phyloP scores from a whole-genome alignment of 1,284 basidiomycete genomes.

The Pseudozyma hubeiensis region DNA sequence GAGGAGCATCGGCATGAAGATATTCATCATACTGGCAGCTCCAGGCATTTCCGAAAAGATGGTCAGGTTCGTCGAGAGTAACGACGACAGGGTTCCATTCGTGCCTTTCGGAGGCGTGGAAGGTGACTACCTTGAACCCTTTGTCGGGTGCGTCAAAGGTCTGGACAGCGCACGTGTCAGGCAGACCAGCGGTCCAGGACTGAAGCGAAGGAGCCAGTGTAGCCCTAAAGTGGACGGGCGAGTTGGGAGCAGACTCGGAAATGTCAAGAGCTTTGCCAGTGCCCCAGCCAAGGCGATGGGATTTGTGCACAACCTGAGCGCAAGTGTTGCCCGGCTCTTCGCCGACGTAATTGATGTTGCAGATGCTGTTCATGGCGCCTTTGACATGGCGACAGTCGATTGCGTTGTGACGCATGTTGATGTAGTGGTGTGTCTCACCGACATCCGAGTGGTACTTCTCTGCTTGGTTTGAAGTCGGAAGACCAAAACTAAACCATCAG shows the following conservation, averaged over 20 bases:
- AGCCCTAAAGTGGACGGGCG: conserved; percentile 5
- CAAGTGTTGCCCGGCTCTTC: conserved; percentile 6
- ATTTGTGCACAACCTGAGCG: conserved; percentile 11
- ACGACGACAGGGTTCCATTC: conserved; percentile 4
- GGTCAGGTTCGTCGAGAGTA: conserved; percentile 5
- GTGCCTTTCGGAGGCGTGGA: conserved; percentile 1
- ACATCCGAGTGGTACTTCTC: background rate
- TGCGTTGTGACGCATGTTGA: conserved; percentile 13
- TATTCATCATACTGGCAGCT: background rate
- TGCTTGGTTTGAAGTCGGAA: background rate
- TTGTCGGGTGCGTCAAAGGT: background rate
- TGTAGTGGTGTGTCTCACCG: background rate
- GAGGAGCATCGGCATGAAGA: background rate
- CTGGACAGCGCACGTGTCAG: conserved; percentile 4
- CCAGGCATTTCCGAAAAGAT: background rate
- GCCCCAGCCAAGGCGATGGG: background rate
- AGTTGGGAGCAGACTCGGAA: background rate
- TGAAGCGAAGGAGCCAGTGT: conserved; percentile 2
- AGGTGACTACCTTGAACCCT: conserved; percentile 2
- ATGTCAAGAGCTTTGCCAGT: conserved; percentile 4
- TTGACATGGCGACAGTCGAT: background rate
- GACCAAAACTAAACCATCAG: background rate
- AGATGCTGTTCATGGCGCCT: background rate
- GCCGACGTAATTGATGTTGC: conserved; percentile 6
- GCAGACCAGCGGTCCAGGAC: conserved; percentile 7